A percentile compares a stretch with the other conserved stretches of the same genome.
These are phyloP conservation scores for Colletotrichum cordylinicola DNA, from an alignment of 2,329 filamentous ascomycete species.

Conservation along the genomic window DNA sequence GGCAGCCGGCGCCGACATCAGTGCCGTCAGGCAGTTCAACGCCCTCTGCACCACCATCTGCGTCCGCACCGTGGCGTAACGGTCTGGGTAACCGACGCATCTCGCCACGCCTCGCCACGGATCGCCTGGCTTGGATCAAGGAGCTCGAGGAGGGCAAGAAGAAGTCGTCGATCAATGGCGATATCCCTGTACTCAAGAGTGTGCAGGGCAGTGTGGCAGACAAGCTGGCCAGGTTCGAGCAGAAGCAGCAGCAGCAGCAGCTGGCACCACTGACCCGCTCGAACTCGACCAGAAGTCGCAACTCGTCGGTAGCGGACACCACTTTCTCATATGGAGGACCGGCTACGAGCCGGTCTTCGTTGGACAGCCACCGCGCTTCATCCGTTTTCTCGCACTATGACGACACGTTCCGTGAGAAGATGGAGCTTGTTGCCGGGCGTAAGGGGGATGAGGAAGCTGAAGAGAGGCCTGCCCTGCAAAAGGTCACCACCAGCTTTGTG, in stretches of 20 bases:
- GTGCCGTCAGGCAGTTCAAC: neutral
- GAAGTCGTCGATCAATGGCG: neutral
- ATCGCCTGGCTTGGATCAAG: slow-evolving; percentile 17
- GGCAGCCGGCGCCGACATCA: slow-evolving; percentile 3
- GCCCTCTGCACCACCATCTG: neutral
- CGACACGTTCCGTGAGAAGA: slow-evolving; percentile 18
- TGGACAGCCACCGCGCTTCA: slow-evolving; percentile 12
- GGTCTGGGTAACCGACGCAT: neutral
- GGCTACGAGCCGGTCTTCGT: slow-evolving; percentile 6
- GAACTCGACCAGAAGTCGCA: slow-evolving; percentile 11
- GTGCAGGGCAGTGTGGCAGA: slow-evolving; percentile 14
- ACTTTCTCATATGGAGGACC: slow-evolving; percentile 1
- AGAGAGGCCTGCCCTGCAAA: neutral
- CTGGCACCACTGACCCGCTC: neutral
- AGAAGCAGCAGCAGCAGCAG: neutral
- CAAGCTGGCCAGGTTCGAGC: slow-evolving; percentile 13
- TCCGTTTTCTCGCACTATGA: slow-evolving; percentile 19
- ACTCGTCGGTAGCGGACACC: slow-evolving; percentile 7
- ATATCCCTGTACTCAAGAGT: slow-evolving; percentile 8
- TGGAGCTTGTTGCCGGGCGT: slow-evolving; percentile 4
- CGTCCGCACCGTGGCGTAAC: slow-evolving; percentile 3
- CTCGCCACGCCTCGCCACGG: neutral
- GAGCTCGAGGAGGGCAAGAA: slow-evolving; percentile 10
- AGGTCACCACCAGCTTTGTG: slow-evolving; percentile 4
- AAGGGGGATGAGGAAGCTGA: neutral